These are phyloP conservation scores for Nidularia pulvinata DNA, from an alignment of 768 basidiomycete genomes.

Conservation along the genomic window DNA sequence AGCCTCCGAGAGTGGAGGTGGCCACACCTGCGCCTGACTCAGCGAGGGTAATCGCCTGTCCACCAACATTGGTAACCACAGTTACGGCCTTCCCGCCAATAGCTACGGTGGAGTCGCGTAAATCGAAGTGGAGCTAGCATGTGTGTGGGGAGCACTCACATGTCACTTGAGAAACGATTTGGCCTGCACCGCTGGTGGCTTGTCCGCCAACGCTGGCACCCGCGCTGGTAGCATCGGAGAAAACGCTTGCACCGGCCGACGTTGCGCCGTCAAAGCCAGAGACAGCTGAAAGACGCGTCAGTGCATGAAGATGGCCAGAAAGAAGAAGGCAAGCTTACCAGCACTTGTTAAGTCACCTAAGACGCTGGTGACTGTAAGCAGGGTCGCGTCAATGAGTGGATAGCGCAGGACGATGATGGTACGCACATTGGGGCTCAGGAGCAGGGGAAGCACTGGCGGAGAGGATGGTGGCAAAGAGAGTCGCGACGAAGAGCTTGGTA, in stretches of 20 bases:
- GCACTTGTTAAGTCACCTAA: too few species aligned
- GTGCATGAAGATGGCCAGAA: too few species aligned
- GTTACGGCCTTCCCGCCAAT: conserved; percentile 51
- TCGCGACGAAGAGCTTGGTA: conserved; percentile 29
- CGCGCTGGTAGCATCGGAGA: conserved; percentile 1
- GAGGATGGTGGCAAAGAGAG: conserved; percentile 31
- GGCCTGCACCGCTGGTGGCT: conserved; percentile 23
- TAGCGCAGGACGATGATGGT: too few species aligned
- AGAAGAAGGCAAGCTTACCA: too few species aligned
- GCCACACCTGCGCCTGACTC: conserved; percentile 32
- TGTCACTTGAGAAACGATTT: conserved; percentile 35
- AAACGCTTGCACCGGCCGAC: neutral
- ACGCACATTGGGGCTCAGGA: too few species aligned
- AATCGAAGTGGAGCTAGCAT: neutral
- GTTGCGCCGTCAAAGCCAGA: too few species aligned
- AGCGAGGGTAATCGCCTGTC: conserved; percentile 60
- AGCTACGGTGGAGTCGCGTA: conserved; percentile 29
- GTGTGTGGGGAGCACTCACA: conserved; percentile 26
- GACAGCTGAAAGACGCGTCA: too few species aligned
- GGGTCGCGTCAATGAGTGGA: too few species aligned
- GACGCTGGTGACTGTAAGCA: too few species aligned
- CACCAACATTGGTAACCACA: conserved; percentile 58
- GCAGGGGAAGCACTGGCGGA: conserved; percentile 24
- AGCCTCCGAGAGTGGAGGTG: conserved; percentile 52
- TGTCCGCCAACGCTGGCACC: conserved; percentile 19